Evolutionary conservation across 2,329 filamentous ascomycete genomes (phyloP), one percentile per base, ranked within the genome.

Genomic region (Penicillium occitanis): DNA sequence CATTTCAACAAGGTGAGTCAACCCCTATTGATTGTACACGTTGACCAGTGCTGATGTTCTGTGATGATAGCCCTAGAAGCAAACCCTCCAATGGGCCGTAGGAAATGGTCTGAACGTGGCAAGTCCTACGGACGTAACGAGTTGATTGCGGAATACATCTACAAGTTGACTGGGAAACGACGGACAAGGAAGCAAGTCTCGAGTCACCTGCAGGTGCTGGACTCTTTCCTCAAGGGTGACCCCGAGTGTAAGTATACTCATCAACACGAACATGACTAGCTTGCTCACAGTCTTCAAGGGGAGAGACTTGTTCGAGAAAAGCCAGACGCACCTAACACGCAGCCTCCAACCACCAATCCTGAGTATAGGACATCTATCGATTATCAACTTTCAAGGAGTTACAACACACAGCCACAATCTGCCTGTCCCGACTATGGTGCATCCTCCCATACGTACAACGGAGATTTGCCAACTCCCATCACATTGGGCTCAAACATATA

Each of bases 161-260:
- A 79, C 69, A 81, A 82, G 65, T 77, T 81, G 66, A 88, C 86
- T 6, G 85, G 86, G 25, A 82, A 83, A 65, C 72, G 71, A 30
- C 79, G 87, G 63, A 77, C 75, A 17, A 80, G 87, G 61, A 89
- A 89, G 73, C 85, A 88, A 71, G 84, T 89, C 4, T 88, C 87
- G 0, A 89, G 87, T 70, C 87, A 89, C 72, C 82, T 88, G 30
- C 87, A 89, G 74, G 86, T 88, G 2, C 78, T 89, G 22, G 86
- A 87, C 73, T 82, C 80, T 13, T 84, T 86, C 67, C 77, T 88
- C 44, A 79, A 80, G 68, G 79, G 82, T 5, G 82, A 86, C 67
- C 81, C 82, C 33, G 77, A 81, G 67, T 85, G 85, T 86, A 74
- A 79, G 82, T 59, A 55, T 44, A 6, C 53, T 28, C 33, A 10